Conservation (phyloP, 2,329 filamentous ascomycete species). For the Pyrenochaeta sp. region DNA sequence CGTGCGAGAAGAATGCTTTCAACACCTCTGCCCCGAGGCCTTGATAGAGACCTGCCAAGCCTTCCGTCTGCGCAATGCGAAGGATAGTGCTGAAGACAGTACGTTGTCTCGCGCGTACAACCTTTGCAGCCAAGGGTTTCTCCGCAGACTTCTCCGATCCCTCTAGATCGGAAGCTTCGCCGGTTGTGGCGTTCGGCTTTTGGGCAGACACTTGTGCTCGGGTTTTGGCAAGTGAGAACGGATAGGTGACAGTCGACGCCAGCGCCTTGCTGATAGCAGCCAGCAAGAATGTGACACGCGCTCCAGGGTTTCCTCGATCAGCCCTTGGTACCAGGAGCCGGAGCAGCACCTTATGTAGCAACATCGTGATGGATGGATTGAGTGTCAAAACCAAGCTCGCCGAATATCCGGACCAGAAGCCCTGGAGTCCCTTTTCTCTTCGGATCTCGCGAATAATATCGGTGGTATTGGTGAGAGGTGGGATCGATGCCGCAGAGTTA, state of each 20-base stretch:
- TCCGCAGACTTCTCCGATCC: slow-evolving; percentile 36
- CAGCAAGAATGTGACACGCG: slow-evolving; percentile 66
- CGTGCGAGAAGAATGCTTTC: slow-evolving; percentile 85
- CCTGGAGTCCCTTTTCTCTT: slow-evolving; percentile 72
- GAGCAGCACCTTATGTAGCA: slow-evolving; percentile 77
- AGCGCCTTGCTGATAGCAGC: slow-evolving; percentile 81
- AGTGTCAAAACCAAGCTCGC: slow-evolving; percentile 80
- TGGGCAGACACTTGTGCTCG: slow-evolving; percentile 70
- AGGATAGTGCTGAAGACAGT: slow-evolving; percentile 71
- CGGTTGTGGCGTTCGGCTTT: slow-evolving; percentile 37
- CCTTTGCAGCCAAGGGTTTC: slow-evolving; percentile 22
- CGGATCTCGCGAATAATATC: slow-evolving; percentile 71
- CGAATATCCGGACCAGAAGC: slow-evolving; percentile 89
- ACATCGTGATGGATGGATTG: slow-evolving; percentile 87
- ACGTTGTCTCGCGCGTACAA: slow-evolving; percentile 39
- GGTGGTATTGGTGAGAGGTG: slow-evolving; percentile 48
- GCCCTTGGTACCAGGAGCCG: slow-evolving; percentile 63
- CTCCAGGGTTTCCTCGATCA: slow-evolving; percentile 61
- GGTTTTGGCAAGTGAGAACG: slow-evolving; percentile 84
- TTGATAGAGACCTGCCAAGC: slow-evolving; percentile 73
- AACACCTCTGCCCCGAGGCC: slow-evolving; percentile 78
- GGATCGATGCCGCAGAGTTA: slow-evolving; percentile 39
- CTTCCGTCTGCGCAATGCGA: slow-evolving; percentile 67
- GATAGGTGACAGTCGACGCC: slow-evolving; percentile 81
- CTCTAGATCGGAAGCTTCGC: slow-evolving; percentile 40